phyloP scores from a whole-genome alignment of 768 basidiomycete species.

The Suillus decipiens region DNA sequence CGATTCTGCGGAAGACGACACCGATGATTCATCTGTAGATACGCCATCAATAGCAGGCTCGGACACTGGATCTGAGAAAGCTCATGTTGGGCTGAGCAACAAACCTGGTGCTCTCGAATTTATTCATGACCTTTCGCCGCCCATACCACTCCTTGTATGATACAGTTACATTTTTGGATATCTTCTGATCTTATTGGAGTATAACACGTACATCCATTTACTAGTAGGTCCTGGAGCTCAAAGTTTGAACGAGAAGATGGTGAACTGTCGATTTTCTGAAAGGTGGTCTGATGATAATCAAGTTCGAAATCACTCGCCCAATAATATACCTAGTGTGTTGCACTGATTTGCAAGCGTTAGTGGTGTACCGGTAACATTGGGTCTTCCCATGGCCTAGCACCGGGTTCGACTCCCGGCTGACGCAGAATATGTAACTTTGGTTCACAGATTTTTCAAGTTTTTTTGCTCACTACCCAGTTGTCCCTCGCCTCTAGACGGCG shows the following conservation, averaged over 20 bases:
- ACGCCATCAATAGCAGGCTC: slow-evolving; percentile 27
- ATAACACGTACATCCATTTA: neutral
- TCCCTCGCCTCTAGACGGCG: neutral
- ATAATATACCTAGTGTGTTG: neutral
- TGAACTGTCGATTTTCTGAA: neutral
- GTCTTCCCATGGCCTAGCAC: slow-evolving; percentile 77
- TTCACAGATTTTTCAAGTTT: neutral
- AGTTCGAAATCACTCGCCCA: neutral
- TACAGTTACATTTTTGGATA: slow-evolving; percentile 1
- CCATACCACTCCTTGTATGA: slow-evolving; percentile 6
- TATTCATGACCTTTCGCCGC: neutral
- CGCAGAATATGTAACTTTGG: slow-evolving; percentile 23
- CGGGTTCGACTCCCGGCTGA: slow-evolving; percentile 62
- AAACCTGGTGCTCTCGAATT: slow-evolving; percentile 7
- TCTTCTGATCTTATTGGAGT: neutral
- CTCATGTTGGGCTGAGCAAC: neutral
- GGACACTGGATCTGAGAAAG: slow-evolving; percentile 29
- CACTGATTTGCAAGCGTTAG: slow-evolving; percentile 22
- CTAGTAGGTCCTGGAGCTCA: neutral
- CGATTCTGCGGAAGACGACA: slow-evolving; percentile 20
- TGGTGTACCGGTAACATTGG: slow-evolving; percentile 89
- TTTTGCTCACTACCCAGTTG: neutral
- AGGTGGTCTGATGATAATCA: neutral
- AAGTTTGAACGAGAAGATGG: neutral
- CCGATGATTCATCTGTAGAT: slow-evolving; percentile 23